Percentiles rank a stretch among this genome's conserved stretches.
Conservation (phyloP, 2,329 filamentous ascomycete species). For the Penicillium sp. region DNA sequence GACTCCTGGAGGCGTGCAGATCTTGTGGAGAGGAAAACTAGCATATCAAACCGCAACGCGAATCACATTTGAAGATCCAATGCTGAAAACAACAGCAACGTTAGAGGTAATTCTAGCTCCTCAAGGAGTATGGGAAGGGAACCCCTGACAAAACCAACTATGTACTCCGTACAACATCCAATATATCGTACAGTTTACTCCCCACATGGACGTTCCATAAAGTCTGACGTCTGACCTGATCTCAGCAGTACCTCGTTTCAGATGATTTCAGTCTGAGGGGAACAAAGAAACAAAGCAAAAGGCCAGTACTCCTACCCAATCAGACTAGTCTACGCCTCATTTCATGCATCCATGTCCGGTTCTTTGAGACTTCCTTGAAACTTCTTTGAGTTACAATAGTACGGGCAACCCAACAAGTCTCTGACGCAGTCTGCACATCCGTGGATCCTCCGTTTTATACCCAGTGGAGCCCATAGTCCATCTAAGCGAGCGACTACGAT, state of each 20-base stretch:
- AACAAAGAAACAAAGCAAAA: not conserved
- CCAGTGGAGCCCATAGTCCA: constrained; percentile 2
- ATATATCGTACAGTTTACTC: not conserved
- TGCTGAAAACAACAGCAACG: not conserved
- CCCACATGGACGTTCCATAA: not conserved
- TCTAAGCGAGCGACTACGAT: not conserved
- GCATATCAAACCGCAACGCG: not conserved
- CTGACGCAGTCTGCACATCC: not conserved
- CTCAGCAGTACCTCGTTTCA: not conserved
- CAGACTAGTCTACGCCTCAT: not conserved
- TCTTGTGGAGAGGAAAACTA: constrained; percentile 10
- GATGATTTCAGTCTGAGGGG: not conserved
- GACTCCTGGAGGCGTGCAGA: constrained; percentile 5
- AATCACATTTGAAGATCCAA: not conserved
- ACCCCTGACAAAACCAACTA: not conserved
- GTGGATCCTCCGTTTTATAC: constrained; percentile 3
- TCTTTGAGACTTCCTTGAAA: not conserved
- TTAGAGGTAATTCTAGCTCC: not conserved
- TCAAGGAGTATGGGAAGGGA: not conserved
- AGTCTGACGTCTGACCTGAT: constrained; percentile 1
- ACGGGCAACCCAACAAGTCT: not conserved
- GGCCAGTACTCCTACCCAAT: not conserved
- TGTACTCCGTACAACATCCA: no score
- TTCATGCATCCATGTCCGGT: not conserved
- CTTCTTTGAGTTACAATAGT: not conserved